Percentiles rank a stretch among this genome's conserved stretches.
phyloP scores from a whole-genome alignment of 768 basidiomycete species.

The Serendipita sp. region DNA sequence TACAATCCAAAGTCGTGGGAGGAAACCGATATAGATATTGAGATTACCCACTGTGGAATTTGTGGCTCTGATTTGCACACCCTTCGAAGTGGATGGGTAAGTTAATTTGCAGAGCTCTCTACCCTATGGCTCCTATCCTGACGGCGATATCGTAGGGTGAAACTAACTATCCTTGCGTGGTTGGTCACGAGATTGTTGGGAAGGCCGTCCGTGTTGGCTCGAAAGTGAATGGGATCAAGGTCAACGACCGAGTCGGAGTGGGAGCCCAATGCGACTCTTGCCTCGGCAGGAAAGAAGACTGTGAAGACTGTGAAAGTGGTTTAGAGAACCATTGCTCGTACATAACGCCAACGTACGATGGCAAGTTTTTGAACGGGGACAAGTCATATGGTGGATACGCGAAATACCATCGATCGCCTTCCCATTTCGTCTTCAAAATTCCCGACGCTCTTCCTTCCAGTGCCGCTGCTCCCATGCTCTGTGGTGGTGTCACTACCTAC shows the following conservation, averaged over 20 bases:
- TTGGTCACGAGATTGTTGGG: slow-evolving; percentile 43
- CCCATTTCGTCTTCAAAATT: slow-evolving; percentile 43
- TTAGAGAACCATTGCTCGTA: slow-evolving; percentile 43
- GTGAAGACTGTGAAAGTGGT: slow-evolving; percentile 31
- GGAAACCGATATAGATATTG: slow-evolving; percentile 41
- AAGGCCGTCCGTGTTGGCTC: slow-evolving; percentile 36
- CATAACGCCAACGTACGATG: slow-evolving; percentile 27
- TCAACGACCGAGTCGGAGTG: slow-evolving; percentile 41
- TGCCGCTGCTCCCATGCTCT: slow-evolving; percentile 47
- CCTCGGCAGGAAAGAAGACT: slow-evolving; percentile 18
- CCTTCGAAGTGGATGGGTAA: slow-evolving; percentile 28
- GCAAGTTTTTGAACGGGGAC: slow-evolving; percentile 26
- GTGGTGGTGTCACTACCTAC: slow-evolving; percentile 48
- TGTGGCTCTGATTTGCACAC: slow-evolving; percentile 41
- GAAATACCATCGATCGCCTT: slow-evolving; percentile 9
- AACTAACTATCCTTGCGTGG: slow-evolving; percentile 5
- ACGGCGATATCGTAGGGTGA: slow-evolving; percentile 1
- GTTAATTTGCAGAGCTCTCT: slow-evolving; percentile 5
- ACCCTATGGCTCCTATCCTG: neutral
- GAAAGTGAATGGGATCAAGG: slow-evolving; percentile 37
- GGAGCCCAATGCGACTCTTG: slow-evolving; percentile 39
- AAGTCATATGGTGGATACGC: slow-evolving; percentile 32
- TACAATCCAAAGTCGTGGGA: slow-evolving; percentile 38
- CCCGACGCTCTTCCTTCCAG: slow-evolving; percentile 36
- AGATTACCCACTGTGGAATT: slow-evolving; percentile 33